Evolutionary conservation across 139 green algal genomes (phyloP).

Genomic region (Spirogloea muscicola): DNA sequence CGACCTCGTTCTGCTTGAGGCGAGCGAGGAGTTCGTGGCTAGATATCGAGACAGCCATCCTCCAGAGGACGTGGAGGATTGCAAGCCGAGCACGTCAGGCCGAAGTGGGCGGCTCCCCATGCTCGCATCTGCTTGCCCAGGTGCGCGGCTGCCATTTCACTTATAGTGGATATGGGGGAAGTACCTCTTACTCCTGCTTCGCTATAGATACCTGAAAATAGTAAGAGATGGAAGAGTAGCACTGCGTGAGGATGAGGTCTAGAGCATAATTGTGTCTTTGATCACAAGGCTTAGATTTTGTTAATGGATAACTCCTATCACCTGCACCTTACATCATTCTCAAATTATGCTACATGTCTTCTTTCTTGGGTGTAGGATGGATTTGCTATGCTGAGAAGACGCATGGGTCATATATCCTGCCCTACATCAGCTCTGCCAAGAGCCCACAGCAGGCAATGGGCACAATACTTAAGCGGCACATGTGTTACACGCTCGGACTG

Average conservation of each 20-base stretch:
- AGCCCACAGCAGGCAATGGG: slow-evolving; percentile 88
- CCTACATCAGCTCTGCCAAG: slow-evolving; percentile 75
- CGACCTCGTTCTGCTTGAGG: slow-evolving; percentile 77
- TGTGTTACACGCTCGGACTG: slow-evolving; percentile 43
- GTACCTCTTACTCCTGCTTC: too few relatives aligned
- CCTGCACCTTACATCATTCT: too few relatives aligned
- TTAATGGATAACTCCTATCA: too few relatives aligned
- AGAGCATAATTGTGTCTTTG: too few relatives aligned
- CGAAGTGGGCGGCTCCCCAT: slow-evolving; percentile 62
- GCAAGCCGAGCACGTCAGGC: neutral
- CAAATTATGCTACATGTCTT: too few relatives aligned
- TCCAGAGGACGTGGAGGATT: neutral
- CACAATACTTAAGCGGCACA: slow-evolving; percentile 74
- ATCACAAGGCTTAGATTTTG: too few relatives aligned
- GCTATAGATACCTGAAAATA: too few relatives aligned
- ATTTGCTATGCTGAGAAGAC: slow-evolving; percentile 99
- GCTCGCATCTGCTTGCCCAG: slow-evolving; percentile 83
- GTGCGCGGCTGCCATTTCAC: too few relatives aligned
- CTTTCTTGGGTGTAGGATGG: slow-evolving; percentile 88
- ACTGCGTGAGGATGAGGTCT: too few relatives aligned
- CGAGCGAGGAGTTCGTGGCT: slow-evolving; percentile 74
- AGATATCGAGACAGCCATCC: slow-evolving; percentile 42
- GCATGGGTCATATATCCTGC: slow-evolving; percentile 76
- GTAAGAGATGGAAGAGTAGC: too few relatives aligned
- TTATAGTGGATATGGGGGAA: too few relatives aligned